phyloP scores from a whole-genome alignment of 768 basidiomycete genomes.

The Chlorophyllum brunneum region DNA sequence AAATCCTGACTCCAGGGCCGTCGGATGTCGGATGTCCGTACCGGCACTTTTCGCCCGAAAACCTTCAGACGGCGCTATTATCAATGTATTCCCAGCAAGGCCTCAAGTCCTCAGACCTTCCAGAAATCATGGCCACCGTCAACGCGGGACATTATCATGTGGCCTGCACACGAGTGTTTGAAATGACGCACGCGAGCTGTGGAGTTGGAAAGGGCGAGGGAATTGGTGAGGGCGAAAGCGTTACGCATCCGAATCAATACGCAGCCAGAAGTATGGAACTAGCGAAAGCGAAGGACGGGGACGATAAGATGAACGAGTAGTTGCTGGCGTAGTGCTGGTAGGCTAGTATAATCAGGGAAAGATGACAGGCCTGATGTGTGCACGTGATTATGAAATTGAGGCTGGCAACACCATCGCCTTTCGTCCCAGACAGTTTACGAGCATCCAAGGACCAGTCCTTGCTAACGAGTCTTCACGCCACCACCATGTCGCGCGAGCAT shows the following conservation, averaged over 20 bases:
- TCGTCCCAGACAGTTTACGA: conserved; percentile 34
- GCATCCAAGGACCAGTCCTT: conserved; percentile 26
- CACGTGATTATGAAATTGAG: conserved; percentile 12
- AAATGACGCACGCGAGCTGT: conserved; percentile 73
- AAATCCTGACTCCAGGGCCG: conserved; percentile 66
- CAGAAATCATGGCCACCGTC: conserved; percentile 78
- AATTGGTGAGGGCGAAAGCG: conserved; percentile 77
- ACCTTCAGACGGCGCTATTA: conserved; percentile 73
- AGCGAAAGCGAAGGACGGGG: conserved; percentile 38
- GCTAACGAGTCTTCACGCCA: conserved; percentile 24
- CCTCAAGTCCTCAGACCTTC: conserved; percentile 63
- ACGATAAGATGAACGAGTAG: conserved; percentile 43
- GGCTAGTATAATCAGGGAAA: no score
- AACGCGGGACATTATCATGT: conserved; percentile 86
- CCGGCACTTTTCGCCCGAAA: conserved; percentile 81
- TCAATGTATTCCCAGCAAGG: conserved; percentile 63
- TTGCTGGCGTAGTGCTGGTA: no score
- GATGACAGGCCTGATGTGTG: neutral
- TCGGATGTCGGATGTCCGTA: conserved; percentile 89
- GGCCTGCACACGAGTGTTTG: conserved; percentile 95
- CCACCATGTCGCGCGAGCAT: conserved; percentile 26
- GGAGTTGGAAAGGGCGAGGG: conserved; percentile 90
- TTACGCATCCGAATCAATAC: conserved; percentile 94
- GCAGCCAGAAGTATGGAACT: conserved; percentile 71
- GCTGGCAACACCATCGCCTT: conserved; percentile 1